A percentile compares a stretch with the other conserved stretches of the same genome.
Evolutionary conservation across 2,329 filamentous ascomycete species (phyloP).

Genomic region (Septoria linicola): DNA sequence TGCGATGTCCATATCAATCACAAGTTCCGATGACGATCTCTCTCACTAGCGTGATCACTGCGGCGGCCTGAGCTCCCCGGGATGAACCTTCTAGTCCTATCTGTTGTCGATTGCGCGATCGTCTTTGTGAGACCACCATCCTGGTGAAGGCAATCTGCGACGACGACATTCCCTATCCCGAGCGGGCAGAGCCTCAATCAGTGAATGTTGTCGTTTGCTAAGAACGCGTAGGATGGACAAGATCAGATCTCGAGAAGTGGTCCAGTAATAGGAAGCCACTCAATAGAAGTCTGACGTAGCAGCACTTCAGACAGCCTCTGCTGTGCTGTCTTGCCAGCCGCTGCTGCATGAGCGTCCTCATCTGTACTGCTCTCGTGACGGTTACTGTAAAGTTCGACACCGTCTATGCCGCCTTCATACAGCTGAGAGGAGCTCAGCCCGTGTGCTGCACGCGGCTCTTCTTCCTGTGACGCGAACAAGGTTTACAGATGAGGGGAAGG

Average conservation of each 20-base stretch:
- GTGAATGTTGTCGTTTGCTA: neutral
- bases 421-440: constrained; percentile 9
- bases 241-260: too few species aligned
- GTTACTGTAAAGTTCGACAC: constrained; percentile 1
- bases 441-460: constrained; percentile 7
- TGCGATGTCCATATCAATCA: too few species aligned
- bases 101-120: neutral
- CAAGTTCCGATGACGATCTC: too few species aligned
- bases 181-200: too few species aligned
- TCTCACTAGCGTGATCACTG: neutral
- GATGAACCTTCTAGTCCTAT: neutral
- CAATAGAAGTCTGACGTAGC: constrained; percentile 1
- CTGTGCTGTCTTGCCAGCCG: neutral
- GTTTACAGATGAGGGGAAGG: constrained; percentile 15
- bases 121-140: neutral
- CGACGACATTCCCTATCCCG: constrained; percentile 1
- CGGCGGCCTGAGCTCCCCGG: neutral
- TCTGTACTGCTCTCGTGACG: constrained; percentile 4
- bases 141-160: neutral
- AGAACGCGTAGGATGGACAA: neutral
- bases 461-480: constrained; percentile 12
- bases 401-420: constrained; percentile 1
- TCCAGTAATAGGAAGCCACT: too few species aligned
- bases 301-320: neutral
- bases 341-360: neutral